phyloP scores from a whole-genome alignment of 768 basidiomycete species.

The Kwoniella bestiolae region DNA sequence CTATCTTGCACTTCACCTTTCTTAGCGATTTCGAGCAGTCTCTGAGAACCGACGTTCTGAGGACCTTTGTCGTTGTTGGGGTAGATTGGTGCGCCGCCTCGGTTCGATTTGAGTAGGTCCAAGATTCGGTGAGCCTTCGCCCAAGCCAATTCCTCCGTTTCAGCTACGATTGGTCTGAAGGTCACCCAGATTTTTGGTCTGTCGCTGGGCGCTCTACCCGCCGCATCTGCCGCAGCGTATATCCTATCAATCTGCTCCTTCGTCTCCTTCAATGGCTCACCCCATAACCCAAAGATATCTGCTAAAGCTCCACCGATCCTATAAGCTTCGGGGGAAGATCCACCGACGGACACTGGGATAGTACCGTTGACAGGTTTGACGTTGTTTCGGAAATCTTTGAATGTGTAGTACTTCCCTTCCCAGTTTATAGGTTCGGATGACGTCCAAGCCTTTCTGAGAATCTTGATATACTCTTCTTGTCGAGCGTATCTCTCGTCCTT shows the following conservation, averaged over 20 bases:
- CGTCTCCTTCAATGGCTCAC: conserved; percentile 48
- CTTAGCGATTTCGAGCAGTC: conserved; percentile 41
- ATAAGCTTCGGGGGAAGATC: conserved; percentile 42
- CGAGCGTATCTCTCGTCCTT: conserved; percentile 43
- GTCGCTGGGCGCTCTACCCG: conserved; percentile 37
- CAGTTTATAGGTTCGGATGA: conserved; percentile 41
- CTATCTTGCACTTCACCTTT: conserved; percentile 43
- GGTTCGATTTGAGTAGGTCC: conserved; percentile 28
- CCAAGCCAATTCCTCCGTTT: conserved; percentile 44
- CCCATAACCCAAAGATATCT: conserved; percentile 48
- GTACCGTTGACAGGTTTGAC: conserved; percentile 28
- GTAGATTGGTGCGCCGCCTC: background rate
- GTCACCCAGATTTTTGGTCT: conserved; percentile 46
- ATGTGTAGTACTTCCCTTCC: conserved; percentile 46
- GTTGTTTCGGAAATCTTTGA: conserved; percentile 39
- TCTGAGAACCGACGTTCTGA: conserved; percentile 44
- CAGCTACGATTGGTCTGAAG: conserved; percentile 46
- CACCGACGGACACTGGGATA: conserved; percentile 42
- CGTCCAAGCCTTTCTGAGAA: conserved; percentile 37
- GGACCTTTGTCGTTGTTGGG: conserved; percentile 12
- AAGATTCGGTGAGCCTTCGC: conserved; percentile 37
- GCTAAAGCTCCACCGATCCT: conserved; percentile 40
- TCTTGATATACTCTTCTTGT: conserved; percentile 47
- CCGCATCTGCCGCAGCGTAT: conserved; percentile 43
- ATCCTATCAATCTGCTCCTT: conserved; percentile 46